Percentiles rank a stretch among this genome's conserved stretches.
phyloP scores from a whole-genome alignment of 2,329 filamentous ascomycete genomes.

The Chrysosporium keratinophilum region DNA sequence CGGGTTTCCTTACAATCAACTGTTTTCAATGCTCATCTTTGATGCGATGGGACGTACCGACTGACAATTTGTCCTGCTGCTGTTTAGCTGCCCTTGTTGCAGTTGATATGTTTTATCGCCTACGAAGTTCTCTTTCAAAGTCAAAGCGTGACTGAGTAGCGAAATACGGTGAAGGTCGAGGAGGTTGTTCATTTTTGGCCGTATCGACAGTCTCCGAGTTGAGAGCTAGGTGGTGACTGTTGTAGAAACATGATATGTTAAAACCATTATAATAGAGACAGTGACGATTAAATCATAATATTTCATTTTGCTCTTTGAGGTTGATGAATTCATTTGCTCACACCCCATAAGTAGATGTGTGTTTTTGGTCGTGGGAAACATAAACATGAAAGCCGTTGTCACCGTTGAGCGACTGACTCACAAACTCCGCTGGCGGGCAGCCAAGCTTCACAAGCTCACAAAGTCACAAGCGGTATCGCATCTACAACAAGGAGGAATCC shows the following conservation, averaged over 20 bases:
- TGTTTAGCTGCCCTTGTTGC: slow-evolving; percentile 29
- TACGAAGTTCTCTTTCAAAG: slow-evolving; percentile 19
- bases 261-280: too few relatives aligned
- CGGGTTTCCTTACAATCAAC: too few relatives aligned
- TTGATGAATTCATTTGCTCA: too few relatives aligned
- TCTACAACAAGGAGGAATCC: neutral
- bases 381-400: neutral
- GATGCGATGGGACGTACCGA: neutral
- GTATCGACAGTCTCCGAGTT: too few relatives aligned
- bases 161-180: neutral
- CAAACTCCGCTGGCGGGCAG: neutral
- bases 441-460: neutral
- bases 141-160: slow-evolving; percentile 8
- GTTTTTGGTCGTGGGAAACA: neutral
- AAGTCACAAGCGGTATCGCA: neutral
- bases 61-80: neutral
- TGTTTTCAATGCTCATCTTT: too few relatives aligned
- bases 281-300: too few relatives aligned
- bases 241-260: too few relatives aligned
- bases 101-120: slow-evolving; percentile 30
- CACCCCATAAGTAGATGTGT: too few relatives aligned
- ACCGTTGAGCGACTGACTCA: neutral
- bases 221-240: too few relatives aligned
- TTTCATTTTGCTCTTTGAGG: too few relatives aligned
- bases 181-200: neutral